phyloP scores from a whole-genome alignment of 2,329 filamentous ascomycete genomes.

The Laburnicola sp. region DNA sequence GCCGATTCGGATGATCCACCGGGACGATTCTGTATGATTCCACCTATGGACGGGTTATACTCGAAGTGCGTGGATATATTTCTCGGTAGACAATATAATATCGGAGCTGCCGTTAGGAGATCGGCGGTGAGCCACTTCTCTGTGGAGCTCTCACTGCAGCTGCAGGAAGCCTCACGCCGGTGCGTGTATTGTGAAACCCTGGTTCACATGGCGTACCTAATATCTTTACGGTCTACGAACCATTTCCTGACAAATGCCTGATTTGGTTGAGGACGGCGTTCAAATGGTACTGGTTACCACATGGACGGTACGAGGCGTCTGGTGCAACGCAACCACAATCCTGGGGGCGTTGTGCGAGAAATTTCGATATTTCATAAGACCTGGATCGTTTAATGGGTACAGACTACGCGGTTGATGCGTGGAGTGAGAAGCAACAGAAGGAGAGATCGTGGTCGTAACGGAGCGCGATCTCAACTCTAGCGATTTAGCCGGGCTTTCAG shows the following conservation, averaged over 20 bases:
- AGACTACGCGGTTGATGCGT: too few relatives aligned
- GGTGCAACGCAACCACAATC: conserved; percentile 21
- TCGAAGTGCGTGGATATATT: background rate
- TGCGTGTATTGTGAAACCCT: conserved; percentile 8
- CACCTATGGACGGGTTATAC: too few relatives aligned
- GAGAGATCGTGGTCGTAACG: conserved; percentile 8
- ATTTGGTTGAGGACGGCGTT: conserved; percentile 4
- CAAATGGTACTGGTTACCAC: conserved; percentile 6
- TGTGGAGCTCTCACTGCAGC: background rate
- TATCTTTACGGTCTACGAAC: background rate
- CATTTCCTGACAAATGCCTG: background rate
- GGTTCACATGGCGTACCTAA: conserved; percentile 1
- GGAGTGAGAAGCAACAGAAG: too few relatives aligned
- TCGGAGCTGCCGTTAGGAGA: background rate
- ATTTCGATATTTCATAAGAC: too few relatives aligned
- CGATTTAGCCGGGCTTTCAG: conserved; percentile 20
- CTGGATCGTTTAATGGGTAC: too few relatives aligned
- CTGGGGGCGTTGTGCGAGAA: conserved; percentile 2
- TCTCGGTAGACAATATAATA: background rate
- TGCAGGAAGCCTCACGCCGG: too few relatives aligned
- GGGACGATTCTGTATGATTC: conserved; percentile 11
- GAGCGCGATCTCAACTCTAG: conserved; percentile 15
- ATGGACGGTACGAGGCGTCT: conserved; percentile 24
- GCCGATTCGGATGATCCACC: conserved; percentile 46
- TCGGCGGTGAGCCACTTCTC: background rate